Evolutionary conservation across 2,329 filamentous ascomycete genomes (phyloP).

Genomic region (Penicillium occitanis): DNA sequence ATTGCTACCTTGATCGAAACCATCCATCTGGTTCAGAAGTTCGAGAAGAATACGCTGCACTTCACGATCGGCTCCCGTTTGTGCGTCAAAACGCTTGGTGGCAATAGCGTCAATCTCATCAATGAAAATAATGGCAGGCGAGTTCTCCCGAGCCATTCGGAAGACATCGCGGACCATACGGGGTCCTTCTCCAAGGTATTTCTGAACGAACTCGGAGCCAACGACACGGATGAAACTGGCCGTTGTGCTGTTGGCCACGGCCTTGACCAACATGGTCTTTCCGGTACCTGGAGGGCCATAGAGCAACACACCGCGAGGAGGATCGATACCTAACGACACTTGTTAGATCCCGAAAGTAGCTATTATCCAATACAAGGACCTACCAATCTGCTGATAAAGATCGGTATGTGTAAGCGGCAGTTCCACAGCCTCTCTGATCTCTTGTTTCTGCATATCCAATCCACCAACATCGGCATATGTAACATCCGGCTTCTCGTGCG

Average conservation of each 20-base stretch:
- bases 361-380: slow-evolving; percentile 16
- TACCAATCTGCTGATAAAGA: slow-evolving; percentile 96
- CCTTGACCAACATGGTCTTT: slow-evolving; percentile 98
- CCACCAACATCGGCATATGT: slow-evolving; percentile 98
- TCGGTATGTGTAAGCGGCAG: slow-evolving; percentile 96
- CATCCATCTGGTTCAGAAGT: slow-evolving; percentile 98
- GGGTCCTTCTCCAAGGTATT: slow-evolving; percentile 95
- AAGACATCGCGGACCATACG: slow-evolving; percentile 99
- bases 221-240: slow-evolving; percentile 98
- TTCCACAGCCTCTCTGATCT: slow-evolving; percentile 97
- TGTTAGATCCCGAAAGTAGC: slow-evolving; percentile 25
- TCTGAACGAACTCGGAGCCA: slow-evolving; percentile 97
- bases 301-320: slow-evolving; percentile 89
- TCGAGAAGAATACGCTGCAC: slow-evolving; percentile 98
- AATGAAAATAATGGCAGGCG: slow-evolving; percentile 98
- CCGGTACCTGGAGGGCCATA: slow-evolving; percentile 95
- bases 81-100: slow-evolving; percentile 98
- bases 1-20: slow-evolving; percentile 97
- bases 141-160: slow-evolving; percentile 98
- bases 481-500: slow-evolving; percentile 96
- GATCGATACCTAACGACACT: slow-evolving; percentile 67
- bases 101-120: slow-evolving; percentile 99
- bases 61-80: slow-evolving; percentile 96
- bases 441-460: slow-evolving; percentile 99
- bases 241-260: slow-evolving; percentile 95